Base-by-base conservation (phyloP, 441 rosid species). In the Bocquillonia castaneifolia region DNA sequence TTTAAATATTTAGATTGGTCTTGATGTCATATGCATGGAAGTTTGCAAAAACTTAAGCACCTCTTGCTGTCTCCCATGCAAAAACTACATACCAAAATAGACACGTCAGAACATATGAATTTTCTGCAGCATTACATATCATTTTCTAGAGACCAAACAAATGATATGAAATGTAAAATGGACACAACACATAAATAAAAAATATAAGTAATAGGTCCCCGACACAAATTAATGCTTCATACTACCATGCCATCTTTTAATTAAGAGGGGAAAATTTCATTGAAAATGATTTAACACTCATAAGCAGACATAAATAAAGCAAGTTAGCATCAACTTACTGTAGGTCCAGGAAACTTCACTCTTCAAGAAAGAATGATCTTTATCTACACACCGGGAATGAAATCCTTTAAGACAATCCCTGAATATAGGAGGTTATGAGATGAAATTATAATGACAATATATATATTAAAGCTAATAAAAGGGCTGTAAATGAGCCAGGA, bases 371-470 rank as follows among this genome's bases (percentile, higher is more conserved):
- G 73, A 53, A 50, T 59, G 71, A 37, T 70, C 72, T 66, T 73
- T 68, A 47, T 55, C 74, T 10, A 77, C 79, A 31, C 83, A 84
- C 3, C 17, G 8, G 2, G 77, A 69, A 74, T 82, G 88, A 74
- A 79, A 80, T 74, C 59, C 82, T 74, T 84, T 82, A 34, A 51
- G 42, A 53, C 86, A 84, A 67, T 71, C 82, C 78, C 83, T 84
- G 75, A 59, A 78, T 59, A 40, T 50, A 76, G 31, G 39, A 51
- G 31, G 51, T 14, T 26, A 64, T 26, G 3, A 14, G n/a, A 40
- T 53, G 18, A 40, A 39, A 17, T 54, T 17, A 31, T 14, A 60
- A 55, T 23, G 31, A 26, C 37, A 31, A n/a, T n/a, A n/a, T n/a
- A n/a, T n/a, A n/a, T n/a, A n/a, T 64, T 23, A 20, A 31, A 48